Percentiles rank a stretch among this genome's conserved stretches.
Conservation (phyloP, 495 filamentous ascomycete species). For the Staphylotrichum tortipilum region DNA sequence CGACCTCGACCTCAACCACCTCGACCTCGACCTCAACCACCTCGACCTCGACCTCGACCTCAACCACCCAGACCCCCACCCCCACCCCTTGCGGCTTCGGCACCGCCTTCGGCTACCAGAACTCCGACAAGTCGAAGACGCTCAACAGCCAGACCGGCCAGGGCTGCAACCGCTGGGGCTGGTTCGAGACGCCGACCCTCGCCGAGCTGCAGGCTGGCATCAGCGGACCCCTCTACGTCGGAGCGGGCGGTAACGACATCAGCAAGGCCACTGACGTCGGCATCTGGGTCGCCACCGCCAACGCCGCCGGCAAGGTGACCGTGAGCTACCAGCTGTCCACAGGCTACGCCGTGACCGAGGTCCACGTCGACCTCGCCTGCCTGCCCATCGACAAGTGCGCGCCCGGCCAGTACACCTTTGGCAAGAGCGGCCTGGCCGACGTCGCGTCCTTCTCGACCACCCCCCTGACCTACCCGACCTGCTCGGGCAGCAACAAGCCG, state of each 20-base stretch:
- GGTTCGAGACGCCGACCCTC: conserved; percentile 17
- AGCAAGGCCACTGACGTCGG: conserved; percentile 20
- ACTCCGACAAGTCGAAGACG: conserved; percentile 1
- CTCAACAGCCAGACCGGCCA: conserved; percentile 13
- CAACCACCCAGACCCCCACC: not conserved
- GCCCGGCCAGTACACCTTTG: conserved; percentile 19
- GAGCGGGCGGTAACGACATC: conserved; percentile 25
- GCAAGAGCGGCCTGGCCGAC: not conserved
- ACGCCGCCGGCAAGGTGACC: conserved; percentile 9
- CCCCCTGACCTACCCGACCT: not conserved
- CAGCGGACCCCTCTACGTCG: conserved; percentile 18
- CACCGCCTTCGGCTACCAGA: conserved; percentile 17
- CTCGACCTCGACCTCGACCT: not conserved
- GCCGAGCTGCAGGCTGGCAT: conserved; percentile 16
- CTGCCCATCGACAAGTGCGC: conserved; percentile 16
- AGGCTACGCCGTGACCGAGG: conserved; percentile 12
- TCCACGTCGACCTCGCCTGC: conserved; percentile 16
- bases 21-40: too few species aligned
- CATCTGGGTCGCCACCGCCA: conserved; percentile 13
- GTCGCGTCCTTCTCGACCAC: too few species aligned
- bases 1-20: not conserved
- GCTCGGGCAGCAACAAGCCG: not conserved
- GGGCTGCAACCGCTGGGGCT: conserved; percentile 22
- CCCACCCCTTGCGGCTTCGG: conserved; percentile 9
- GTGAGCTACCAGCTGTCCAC: conserved; percentile 15